Evolutionary conservation across 768 basidiomycete genomes (phyloP).

Genomic region (Russula sp.): DNA sequence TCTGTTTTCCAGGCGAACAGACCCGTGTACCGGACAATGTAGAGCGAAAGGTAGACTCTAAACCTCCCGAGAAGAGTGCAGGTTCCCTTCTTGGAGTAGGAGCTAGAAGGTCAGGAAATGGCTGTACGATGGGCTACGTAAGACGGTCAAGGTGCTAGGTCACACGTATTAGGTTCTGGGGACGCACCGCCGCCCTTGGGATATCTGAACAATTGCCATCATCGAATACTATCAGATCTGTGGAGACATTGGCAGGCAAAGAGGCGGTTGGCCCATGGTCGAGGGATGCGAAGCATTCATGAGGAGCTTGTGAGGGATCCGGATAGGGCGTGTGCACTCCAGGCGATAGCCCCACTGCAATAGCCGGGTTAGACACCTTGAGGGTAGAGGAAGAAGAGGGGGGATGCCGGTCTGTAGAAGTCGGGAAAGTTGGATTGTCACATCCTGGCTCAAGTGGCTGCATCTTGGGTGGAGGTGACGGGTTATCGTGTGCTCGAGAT

Average conservation of each 20-base stretch:
- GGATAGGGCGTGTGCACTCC: background rate
- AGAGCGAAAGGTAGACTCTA: background rate
- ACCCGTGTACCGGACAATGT: background rate
- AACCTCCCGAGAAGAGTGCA: background rate
- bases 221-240: constrained; percentile 11
- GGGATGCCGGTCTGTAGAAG: background rate
- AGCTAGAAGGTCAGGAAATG: constrained; percentile 13
- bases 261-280: background rate
- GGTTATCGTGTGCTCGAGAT: constrained; percentile 66
- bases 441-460: constrained; percentile 20
- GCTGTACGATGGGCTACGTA: constrained; percentile 1
- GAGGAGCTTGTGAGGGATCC: background rate
- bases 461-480: constrained; percentile 54
- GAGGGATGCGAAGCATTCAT: background rate
- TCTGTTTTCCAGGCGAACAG: background rate
- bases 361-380: background rate
- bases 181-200: constrained; percentile 5
- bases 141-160: background rate
- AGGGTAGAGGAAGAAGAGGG: background rate
- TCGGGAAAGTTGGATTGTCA: background rate
- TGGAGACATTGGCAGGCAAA: background rate
- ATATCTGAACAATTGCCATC: background rate
- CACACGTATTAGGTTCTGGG: background rate
- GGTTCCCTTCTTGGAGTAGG: constrained; percentile 8
- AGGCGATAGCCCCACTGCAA: background rate